Evolutionary conservation across 2,329 filamentous ascomycete species (phyloP).

Genomic region (Penicillium concentricum): DNA sequence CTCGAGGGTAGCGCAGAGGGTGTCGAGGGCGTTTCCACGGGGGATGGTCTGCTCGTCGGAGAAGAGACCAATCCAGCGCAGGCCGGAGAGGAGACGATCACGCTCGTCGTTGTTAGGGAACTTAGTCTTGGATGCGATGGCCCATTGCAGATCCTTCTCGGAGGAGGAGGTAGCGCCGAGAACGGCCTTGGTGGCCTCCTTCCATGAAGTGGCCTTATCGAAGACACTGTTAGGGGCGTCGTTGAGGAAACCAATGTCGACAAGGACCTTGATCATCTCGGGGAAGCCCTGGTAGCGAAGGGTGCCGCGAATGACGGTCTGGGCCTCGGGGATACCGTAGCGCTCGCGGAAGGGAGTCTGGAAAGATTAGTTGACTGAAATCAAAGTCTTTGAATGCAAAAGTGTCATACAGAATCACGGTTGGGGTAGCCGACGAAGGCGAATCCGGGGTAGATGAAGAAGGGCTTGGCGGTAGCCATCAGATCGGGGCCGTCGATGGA

Average conservation of each 20-base stretch:
- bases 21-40: constrained; percentile 78
- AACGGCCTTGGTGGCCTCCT: constrained; percentile 77
- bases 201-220: constrained; percentile 71
- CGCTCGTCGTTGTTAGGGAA: constrained; percentile 70
- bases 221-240: constrained; percentile 67
- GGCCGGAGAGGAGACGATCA: constrained; percentile 66
- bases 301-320: constrained; percentile 82
- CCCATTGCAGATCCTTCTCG: constrained; percentile 68
- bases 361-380: background rate
- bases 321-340: constrained; percentile 86
- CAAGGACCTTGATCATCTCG: constrained; percentile 81
- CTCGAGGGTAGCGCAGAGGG: constrained; percentile 84
- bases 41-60: constrained; percentile 68
- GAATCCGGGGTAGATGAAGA: constrained; percentile 85
- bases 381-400: background rate
- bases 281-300: constrained; percentile 88
- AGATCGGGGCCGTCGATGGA: constrained; percentile 66
- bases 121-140: constrained; percentile 71
- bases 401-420: constrained; percentile 44
- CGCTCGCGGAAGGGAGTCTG: constrained; percentile 70
- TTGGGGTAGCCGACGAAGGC: constrained; percentile 92
- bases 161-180: constrained; percentile 65
- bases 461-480: constrained; percentile 85
- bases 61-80: constrained; percentile 70
- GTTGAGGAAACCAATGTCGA: constrained; percentile 84